Conservation (phyloP, 345 rosid genomes). For the Stellera chamaejasme region DNA sequence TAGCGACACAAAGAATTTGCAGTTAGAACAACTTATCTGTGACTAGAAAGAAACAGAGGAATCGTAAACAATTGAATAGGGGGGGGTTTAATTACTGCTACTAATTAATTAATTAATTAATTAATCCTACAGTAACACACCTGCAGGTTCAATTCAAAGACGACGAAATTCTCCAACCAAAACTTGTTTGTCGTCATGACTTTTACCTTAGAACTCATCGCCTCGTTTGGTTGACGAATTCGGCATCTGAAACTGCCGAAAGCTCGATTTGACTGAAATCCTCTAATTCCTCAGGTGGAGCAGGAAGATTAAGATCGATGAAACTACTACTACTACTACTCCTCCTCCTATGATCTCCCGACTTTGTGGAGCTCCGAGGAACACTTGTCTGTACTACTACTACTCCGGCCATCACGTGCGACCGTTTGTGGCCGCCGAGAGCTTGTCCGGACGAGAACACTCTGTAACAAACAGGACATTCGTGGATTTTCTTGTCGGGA, state of each 20-base stretch:
- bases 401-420: constrained; percentile 42
- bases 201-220: constrained; percentile 35
- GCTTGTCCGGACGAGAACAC: constrained; percentile 95
- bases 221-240: constrained; percentile 29
- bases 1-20: constrained; percentile 21
- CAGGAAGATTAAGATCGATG: constrained; percentile 94
- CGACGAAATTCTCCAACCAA: constrained; percentile 26
- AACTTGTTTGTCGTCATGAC: constrained; percentile 12
- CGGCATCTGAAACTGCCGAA: constrained; percentile 65
- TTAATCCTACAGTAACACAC: constrained; percentile 13
- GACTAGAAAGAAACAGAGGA: constrained; percentile 1
- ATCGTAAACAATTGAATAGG: constrained; percentile 17
- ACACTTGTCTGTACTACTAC: constrained; percentile 14
- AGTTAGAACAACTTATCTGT: constrained; percentile 26
- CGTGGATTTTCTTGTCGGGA: constrained; percentile 44
- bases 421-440: constrained; percentile 92
- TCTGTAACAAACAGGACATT: constrained; percentile 78
- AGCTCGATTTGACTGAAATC: constrained; percentile 52
- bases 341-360: constrained; percentile 14
- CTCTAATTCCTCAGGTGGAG: constrained; percentile 58
- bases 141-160: not conserved
- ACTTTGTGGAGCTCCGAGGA: constrained; percentile 19
- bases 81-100: no score
- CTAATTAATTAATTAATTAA: no score
- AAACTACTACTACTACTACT: constrained; percentile 1